Evolutionary conservation across 345 rosid species (phyloP), one percentile per base, ranked within the genome.

Genomic region (Lepidium didymum): DNA sequence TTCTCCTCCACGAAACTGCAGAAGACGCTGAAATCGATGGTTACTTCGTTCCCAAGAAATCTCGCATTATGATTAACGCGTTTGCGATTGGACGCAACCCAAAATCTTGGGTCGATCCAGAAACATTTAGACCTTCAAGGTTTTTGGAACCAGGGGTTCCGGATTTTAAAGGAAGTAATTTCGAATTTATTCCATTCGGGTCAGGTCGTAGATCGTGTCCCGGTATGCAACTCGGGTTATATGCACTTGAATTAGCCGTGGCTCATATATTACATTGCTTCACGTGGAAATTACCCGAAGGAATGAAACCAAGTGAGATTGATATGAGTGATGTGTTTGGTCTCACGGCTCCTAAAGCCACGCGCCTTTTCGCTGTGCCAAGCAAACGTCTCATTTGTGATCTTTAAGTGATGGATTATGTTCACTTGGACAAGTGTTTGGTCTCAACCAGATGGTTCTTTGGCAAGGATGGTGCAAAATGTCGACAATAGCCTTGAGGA

Each of bases 141-240:
- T 94, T 94, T 69, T 51, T 91, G 55, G 60, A 79, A 23, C 78
- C 81, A 35, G 87, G 87, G 0, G 78, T 83, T 11, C 84, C 99
- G 1, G 99, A 94, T 73, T 91, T 83, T 45, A 94, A 84, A 59
- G 99, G 97, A 13, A 85, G 69, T 62, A 80, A 87, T 54, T 94
- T 94, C 43, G 97, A 94, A 80, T 91, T 91, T 54, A 78, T 94
- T n/a, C 99, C 99, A 0, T 94, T 94, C 72, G 99, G 99, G 66
- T 94, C 99, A 50, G 99, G 99, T 65, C 83, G 99, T 62, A 81
- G 98, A 68, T 93, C 98, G 0, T 93, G 98, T 57, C 98, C 97
- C 14, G 98, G 98, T 8, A 93, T 94, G 99, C 91, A 87, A 42
- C 97, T 94, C 6, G 99, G 99, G 57, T 75, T 94, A 19, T 94